phyloP scores from a whole-genome alignment of 2,329 filamentous ascomycete species.

The Talaromyces marneffei region DNA sequence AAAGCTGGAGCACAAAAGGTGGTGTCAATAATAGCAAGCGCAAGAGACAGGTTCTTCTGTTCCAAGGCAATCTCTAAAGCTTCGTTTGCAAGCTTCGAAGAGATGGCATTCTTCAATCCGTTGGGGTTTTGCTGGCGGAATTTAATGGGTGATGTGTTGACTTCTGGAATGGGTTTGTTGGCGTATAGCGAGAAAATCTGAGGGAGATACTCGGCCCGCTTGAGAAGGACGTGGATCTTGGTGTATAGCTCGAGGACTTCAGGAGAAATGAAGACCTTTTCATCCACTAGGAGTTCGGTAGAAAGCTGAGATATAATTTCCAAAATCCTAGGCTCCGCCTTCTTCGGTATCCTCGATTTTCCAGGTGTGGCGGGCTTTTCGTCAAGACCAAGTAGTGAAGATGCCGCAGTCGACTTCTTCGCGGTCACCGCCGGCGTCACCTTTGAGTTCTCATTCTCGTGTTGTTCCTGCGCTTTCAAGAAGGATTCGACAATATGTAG shows the following conservation, averaged over 20 bases:
- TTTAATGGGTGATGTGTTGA: slow-evolving; percentile 53
- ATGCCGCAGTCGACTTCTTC: slow-evolving; percentile 32
- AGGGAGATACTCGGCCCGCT: slow-evolving; percentile 69
- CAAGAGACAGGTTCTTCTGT: slow-evolving; percentile 68
- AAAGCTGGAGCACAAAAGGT: slow-evolving; percentile 42
- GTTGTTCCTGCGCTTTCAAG: slow-evolving; percentile 23
- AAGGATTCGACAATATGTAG: slow-evolving; percentile 29
- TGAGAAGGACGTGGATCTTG: slow-evolving; percentile 65
- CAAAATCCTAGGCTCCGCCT: slow-evolving; percentile 33
- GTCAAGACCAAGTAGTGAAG: slow-evolving; percentile 37
- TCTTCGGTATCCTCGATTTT: slow-evolving; percentile 21
- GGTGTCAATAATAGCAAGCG: slow-evolving; percentile 70
- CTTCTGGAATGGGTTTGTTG: slow-evolving; percentile 66
- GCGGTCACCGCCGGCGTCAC: slow-evolving; percentile 18
- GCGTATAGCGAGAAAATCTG: slow-evolving; percentile 76
- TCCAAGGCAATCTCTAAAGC: slow-evolving; percentile 77
- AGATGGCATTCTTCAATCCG: slow-evolving; percentile 64
- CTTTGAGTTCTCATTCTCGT: slow-evolving; percentile 26
- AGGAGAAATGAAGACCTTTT: slow-evolving; percentile 73
- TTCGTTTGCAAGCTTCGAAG: slow-evolving; percentile 60
- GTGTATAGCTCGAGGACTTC: slow-evolving; percentile 69
- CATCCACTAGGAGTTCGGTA: slow-evolving; percentile 66
- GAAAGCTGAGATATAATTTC: slow-evolving; percentile 50
- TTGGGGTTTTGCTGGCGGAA: slow-evolving; percentile 63
- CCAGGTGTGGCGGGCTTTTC: slow-evolving; percentile 29